These are phyloP conservation scores for Rhodotorula toruloides DNA, from an alignment of 768 basidiomycete genomes.

Conservation along the genomic window DNA sequence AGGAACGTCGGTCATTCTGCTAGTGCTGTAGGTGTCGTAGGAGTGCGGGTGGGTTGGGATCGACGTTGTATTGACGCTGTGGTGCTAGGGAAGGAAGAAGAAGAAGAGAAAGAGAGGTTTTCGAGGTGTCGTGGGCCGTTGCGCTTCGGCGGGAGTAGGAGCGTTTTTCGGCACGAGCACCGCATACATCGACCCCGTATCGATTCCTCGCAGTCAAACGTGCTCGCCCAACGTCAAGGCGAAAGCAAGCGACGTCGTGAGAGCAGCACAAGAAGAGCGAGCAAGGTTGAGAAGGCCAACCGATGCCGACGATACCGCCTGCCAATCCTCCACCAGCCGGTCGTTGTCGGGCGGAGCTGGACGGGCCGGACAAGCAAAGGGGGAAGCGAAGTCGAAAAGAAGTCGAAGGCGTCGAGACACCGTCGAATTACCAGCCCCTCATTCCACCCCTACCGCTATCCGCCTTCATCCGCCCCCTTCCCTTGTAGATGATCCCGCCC, in stretches of 20 bases:
- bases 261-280: no score
- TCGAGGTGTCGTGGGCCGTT: not conserved
- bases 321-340: no score
- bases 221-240: no score
- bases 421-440: constrained; percentile 29
- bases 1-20: not conserved
- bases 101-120: no score
- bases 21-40: not conserved
- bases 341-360: not conserved
- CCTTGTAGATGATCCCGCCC: constrained; percentile 35
- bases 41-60: not conserved
- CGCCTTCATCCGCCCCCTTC: constrained; percentile 37
- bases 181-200: no score
- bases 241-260: no score
- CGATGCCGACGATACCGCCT: no score
- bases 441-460: constrained; percentile 25
- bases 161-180: no score
- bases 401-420: not conserved
- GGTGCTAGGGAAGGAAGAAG: no score
- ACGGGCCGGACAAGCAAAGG: not conserved
- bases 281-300: no score
- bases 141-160: no score
- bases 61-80: not conserved
- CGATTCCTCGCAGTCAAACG: no score
- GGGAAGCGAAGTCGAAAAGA: not conserved